Conservation (phyloP, 148 eudicot genomes). For the Limonium bicolor region DNA sequence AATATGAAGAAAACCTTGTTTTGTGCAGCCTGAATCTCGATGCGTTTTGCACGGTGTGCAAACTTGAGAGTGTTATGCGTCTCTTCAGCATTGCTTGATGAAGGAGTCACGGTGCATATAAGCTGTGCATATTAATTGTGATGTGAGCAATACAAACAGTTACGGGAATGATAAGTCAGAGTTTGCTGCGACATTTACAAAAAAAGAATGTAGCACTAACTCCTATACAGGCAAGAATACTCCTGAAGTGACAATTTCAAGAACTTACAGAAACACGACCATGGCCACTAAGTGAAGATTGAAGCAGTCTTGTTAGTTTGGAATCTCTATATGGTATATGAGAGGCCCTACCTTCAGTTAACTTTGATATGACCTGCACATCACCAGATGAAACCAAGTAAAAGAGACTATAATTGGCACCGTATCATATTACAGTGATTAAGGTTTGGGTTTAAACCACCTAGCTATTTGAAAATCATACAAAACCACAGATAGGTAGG, state of each 20-base stretch:
- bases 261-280: conserved; percentile 92
- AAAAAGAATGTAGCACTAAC: too few species aligned
- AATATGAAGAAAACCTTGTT: conserved; percentile 49
- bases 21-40: conserved; percentile 96
- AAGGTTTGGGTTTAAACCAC: too few species aligned
- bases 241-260: too few species aligned
- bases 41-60: conserved; percentile 93
- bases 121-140: too few species aligned
- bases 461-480: background rate
- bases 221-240: too few species aligned
- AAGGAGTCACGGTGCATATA: conserved; percentile 93
- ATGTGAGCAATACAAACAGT: conserved; percentile 1
- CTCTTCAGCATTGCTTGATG: conserved; percentile 92
- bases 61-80: conserved; percentile 95
- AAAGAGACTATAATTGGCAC: background rate
- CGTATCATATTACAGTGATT: too few species aligned
- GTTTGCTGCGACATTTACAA: too few species aligned
- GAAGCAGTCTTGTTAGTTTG: conserved; percentile 94
- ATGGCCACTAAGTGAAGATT: conserved; percentile 93
- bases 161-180: too few species aligned
- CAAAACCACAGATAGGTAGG: conserved; percentile 9
- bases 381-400: conserved; percentile 1
- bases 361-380: conserved; percentile 83
- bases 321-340: conserved; percentile 96
- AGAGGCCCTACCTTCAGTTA: conserved; percentile 75